These are phyloP conservation scores for Ogataea naganishii DNA, from an alignment of 805 yeast genomes.

Conservation along the genomic window DNA sequence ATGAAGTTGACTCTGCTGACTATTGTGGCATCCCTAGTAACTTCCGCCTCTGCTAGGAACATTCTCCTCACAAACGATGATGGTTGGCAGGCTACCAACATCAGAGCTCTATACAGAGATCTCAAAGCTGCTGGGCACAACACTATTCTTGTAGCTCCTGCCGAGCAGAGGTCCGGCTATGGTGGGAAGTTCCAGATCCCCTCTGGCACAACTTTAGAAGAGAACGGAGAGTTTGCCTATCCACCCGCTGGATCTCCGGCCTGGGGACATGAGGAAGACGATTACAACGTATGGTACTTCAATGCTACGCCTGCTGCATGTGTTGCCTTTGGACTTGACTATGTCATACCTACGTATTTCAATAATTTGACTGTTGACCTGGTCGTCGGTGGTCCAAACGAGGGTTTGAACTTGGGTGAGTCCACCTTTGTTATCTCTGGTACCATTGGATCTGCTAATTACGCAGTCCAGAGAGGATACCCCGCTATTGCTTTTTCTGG, in stretches of 20 bases:
- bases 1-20: background rate
- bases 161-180: constrained; percentile 36
- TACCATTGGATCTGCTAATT: constrained; percentile 41
- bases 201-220: constrained; percentile 24
- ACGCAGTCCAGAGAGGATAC: constrained; percentile 33
- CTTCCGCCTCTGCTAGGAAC: constrained; percentile 20
- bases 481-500: constrained; percentile 42
- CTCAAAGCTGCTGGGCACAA: constrained; percentile 34
- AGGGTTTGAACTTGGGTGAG: constrained; percentile 35
- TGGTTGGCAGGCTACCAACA: constrained; percentile 43
- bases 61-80: constrained; percentile 43
- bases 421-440: constrained; percentile 33
- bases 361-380: constrained; percentile 32
- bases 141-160: constrained; percentile 40
- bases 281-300: constrained; percentile 38
- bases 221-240: constrained; percentile 37
- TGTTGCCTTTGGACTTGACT: constrained; percentile 36
- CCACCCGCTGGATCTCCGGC: constrained; percentile 37
- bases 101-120: constrained; percentile 40
- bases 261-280: constrained; percentile 37
- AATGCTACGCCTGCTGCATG: constrained; percentile 43
- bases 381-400: constrained; percentile 40
- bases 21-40: constrained; percentile 1
- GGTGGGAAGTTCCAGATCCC: constrained; percentile 43
- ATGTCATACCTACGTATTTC: constrained; percentile 33